phyloP scores from a whole-genome alignment of 192 early-diverging fungal genomes.

The Piromyces finnis region DNA sequence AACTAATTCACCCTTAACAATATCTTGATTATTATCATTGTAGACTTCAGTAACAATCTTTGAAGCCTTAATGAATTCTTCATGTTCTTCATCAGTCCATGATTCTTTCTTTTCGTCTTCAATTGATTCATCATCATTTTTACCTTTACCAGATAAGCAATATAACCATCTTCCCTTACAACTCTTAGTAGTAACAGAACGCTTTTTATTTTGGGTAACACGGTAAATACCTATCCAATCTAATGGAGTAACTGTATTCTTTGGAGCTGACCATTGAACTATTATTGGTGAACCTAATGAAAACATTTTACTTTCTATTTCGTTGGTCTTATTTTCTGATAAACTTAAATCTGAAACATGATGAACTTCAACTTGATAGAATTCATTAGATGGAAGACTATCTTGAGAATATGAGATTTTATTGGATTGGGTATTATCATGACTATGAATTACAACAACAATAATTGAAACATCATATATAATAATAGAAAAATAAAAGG shows the following conservation, averaged over 20 bases:
- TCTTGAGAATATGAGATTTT: not conserved
- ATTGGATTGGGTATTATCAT: not conserved
- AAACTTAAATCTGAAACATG: slow-evolving; percentile 7
- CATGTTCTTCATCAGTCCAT: not conserved
- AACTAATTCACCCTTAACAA: slow-evolving; percentile 28
- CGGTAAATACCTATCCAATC: slow-evolving; percentile 94
- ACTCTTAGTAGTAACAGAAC: slow-evolving; percentile 53
- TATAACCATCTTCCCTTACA: slow-evolving; percentile 54
- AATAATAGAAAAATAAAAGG: too few relatives aligned
- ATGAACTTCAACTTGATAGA: slow-evolving; percentile 9
- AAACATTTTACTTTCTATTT: slow-evolving; percentile 17
- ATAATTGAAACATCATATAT: too few relatives aligned
- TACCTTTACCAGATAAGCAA: slow-evolving; percentile 19
- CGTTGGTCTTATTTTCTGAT: slow-evolving; percentile 12
- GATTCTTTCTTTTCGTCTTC: not conserved
- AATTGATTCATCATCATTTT: slow-evolving; percentile 3
- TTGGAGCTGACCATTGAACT: slow-evolving; percentile 57
- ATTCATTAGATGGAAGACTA: slow-evolving; percentile 15
- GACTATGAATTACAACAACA: too few relatives aligned
- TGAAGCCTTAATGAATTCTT: not conserved
- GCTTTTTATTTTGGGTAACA: slow-evolving; percentile 53
- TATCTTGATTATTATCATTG: not conserved
- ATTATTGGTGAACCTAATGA: slow-evolving; percentile 59
- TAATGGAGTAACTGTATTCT: slow-evolving; percentile 34
- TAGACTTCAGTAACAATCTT: not conserved